Percentiles rank a stretch among this genome's conserved stretches.
phyloP scores from a whole-genome alignment of 1,139 yeast species.

The Taphrina communis region DNA sequence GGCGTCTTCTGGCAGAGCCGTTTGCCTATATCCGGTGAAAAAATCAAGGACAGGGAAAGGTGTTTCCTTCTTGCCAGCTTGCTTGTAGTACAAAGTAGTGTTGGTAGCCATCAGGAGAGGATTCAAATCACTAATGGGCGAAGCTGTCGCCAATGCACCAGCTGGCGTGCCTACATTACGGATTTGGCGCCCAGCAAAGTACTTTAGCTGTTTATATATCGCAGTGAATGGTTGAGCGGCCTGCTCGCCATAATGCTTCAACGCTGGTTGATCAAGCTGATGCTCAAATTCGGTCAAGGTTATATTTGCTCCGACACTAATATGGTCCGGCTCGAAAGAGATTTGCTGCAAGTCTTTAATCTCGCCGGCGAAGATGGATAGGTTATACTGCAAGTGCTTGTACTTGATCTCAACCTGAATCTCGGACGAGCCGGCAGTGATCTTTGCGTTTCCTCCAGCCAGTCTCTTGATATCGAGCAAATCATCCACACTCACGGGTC shows the following conservation, averaged over 20 bases:
- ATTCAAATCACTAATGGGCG: slow-evolving; percentile 59
- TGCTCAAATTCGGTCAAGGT: slow-evolving; percentile 55
- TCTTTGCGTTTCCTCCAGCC: slow-evolving; percentile 53
- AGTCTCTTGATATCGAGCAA: slow-evolving; percentile 52
- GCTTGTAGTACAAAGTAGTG: slow-evolving; percentile 53
- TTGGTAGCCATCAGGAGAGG: slow-evolving; percentile 56
- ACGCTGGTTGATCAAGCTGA: slow-evolving; percentile 46
- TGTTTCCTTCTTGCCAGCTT: slow-evolving; percentile 48
- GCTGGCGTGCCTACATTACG: slow-evolving; percentile 60
- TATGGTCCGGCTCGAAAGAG: slow-evolving; percentile 46
- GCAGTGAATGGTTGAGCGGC: slow-evolving; percentile 50
- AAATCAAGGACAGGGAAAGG: slow-evolving; percentile 53
- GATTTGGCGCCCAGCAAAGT: slow-evolving; percentile 59
- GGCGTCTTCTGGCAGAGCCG: slow-evolving; percentile 52
- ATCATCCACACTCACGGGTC: slow-evolving; percentile 55
- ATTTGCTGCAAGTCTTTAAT: slow-evolving; percentile 54
- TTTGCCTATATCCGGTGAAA: slow-evolving; percentile 56
- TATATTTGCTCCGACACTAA: slow-evolving; percentile 53
- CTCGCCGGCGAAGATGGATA: slow-evolving; percentile 55
- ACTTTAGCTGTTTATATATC: slow-evolving; percentile 55
- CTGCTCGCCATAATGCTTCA: slow-evolving; percentile 48
- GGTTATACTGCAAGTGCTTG: slow-evolving; percentile 55
- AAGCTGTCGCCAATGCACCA: slow-evolving; percentile 58
- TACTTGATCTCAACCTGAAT: slow-evolving; percentile 57
- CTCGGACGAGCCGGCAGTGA: slow-evolving; percentile 59